Base-by-base conservation (phyloP, 2,329 filamentous ascomycete genomes). In the Penicillium sp. region DNA sequence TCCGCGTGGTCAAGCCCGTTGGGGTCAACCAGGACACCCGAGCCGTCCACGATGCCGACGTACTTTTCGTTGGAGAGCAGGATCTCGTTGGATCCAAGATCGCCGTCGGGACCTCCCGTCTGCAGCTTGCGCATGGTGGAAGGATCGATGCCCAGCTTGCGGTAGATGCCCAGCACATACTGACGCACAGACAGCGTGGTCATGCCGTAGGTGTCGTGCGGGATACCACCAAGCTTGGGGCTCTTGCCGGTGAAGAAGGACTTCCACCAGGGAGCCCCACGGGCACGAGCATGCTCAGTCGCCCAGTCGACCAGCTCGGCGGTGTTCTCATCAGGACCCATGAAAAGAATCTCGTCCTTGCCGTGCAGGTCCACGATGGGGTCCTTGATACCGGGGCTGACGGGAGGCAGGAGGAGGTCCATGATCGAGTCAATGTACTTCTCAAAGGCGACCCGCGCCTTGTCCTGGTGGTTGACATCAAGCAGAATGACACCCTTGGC, bases 241-340 rank as follows among this genome's bases (percentile, higher is more conserved):
- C 89, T 95, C 79, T 98, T 98, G 64, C 93, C 93, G 2, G 93
- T 98, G 79, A 98, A 98, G 81, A 98, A 98, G 0, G 93, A 98
- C 78, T 98, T 98, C 93, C 93, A 98, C 89, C 91, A 98, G 27
- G 90, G 89, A 4, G 93, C 93, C 39, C 90, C 90, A 60, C 93
- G 84, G 52, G 76, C 75, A 45, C 89, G 83, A 51, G 93, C 93
- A 69, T 98, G 93, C 70, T 93, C 85, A 1, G 93, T 98, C n/a
- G 93, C 93, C 93, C 93, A 98, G 72, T 98, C 84, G 44, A 98
- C 93, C 32, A 98, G 79, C 63, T 95, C 89, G 24, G 93, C 93
- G 1, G 93, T 98, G 74, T 98, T 98, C 82, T 98, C 93, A 59
- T 98, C 93, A 0, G 93, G 93, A 32, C 93, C 93, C 89, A 98